Evolutionary conservation across 1,139 yeast species (phyloP).

Genomic region (Pichia sp.): DNA sequence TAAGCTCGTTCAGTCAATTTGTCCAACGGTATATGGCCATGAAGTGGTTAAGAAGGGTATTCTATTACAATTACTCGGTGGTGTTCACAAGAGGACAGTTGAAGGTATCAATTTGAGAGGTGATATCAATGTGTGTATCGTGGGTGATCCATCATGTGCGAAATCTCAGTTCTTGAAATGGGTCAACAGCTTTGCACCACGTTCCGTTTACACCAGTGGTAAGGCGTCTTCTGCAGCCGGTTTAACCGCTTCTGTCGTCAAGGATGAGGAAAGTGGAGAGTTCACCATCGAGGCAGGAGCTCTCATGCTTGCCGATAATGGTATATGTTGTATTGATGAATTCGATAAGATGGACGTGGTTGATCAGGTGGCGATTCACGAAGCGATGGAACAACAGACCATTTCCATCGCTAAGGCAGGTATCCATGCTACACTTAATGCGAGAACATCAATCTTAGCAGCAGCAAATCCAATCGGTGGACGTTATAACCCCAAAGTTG

Average conservation of each 20-base stretch:
- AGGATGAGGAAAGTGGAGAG: slow-evolving; percentile 97
- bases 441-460: slow-evolving; percentile 91
- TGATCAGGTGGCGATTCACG: slow-evolving; percentile 98
- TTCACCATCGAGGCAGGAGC: slow-evolving; percentile 99
- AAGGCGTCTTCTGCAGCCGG: slow-evolving; percentile 99
- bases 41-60: slow-evolving; percentile 92
- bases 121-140: slow-evolving; percentile 93
- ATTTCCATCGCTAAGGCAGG: slow-evolving; percentile 98
- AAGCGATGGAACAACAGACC: slow-evolving; percentile 99
- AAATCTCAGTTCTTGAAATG: slow-evolving; percentile 94
- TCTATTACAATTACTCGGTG: slow-evolving; percentile 82
- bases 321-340: slow-evolving; percentile 97
- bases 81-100: slow-evolving; percentile 90
- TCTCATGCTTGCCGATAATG: slow-evolving; percentile 96
- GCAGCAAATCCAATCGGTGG: slow-evolving; percentile 99
- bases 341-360: slow-evolving; percentile 95
- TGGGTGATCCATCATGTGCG: slow-evolving; percentile 98
- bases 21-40: slow-evolving; percentile 97
- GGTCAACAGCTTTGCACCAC: slow-evolving; percentile 84
- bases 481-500: slow-evolving; percentile 79
- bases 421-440: slow-evolving; percentile 94
- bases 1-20: slow-evolving; percentile 80
- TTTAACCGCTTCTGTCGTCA: slow-evolving; percentile 95
- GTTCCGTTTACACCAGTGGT: slow-evolving; percentile 97
- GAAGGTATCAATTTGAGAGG: slow-evolving; percentile 97